A percentile compares a stretch with the other conserved stretches of the same genome.
These are phyloP conservation scores for Russula compacta DNA, from an alignment of 768 basidiomycete genomes.

Conservation along the genomic window DNA sequence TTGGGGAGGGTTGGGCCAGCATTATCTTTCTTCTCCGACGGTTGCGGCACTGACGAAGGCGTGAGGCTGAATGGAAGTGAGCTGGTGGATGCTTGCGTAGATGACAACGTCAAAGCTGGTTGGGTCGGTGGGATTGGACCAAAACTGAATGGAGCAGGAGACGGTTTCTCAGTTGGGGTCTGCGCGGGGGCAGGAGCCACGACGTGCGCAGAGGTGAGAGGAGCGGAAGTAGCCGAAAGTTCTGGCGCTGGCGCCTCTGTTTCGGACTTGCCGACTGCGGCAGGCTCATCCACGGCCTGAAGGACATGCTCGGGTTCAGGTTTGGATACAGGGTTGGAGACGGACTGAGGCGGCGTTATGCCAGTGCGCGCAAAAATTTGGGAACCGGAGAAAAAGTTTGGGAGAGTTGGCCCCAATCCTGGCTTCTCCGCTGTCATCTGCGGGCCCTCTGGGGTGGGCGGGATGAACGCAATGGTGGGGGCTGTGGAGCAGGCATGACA, in stretches of 20 bases:
- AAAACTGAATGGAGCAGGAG: not conserved
- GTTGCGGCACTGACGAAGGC: not conserved
- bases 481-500: not conserved
- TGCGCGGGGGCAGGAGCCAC: not conserved
- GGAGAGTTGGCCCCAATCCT: constrained; percentile 30
- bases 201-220: not conserved
- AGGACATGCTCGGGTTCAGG: not conserved
- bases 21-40: constrained; percentile 2
- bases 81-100: not conserved
- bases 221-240: not conserved
- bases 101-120: not conserved
- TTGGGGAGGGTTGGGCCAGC: not conserved
- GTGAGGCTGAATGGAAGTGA: constrained; percentile 15
- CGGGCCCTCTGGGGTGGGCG: constrained; percentile 24
- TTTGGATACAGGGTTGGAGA: constrained; percentile 13
- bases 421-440: not conserved
- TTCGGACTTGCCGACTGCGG: not conserved
- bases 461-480: constrained; percentile 26
- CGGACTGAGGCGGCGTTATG: constrained; percentile 17
- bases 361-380: constrained; percentile 30
- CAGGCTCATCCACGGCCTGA: not conserved
- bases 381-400: constrained; percentile 58
- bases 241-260: not conserved
- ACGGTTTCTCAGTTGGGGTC: not conserved
- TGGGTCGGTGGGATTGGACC: not conserved